phyloP scores from a whole-genome alignment of 108 stramenopile genomes.

The Nitzschia sp. region DNA sequence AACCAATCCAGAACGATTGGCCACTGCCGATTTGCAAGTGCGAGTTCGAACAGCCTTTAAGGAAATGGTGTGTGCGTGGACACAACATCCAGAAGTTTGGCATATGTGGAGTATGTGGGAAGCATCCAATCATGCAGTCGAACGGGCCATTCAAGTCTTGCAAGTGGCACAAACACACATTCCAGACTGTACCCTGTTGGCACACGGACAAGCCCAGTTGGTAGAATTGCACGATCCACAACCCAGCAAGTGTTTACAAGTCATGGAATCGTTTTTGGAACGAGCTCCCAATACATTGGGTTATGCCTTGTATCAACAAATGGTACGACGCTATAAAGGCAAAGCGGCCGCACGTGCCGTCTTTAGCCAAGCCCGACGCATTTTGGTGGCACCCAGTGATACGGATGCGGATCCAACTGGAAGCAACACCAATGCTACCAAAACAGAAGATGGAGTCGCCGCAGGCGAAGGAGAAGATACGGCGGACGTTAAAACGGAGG shows the following conservation, averaged over 20 bases:
- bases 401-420: not conserved
- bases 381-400: conserved; percentile 24
- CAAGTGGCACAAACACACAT: conserved; percentile 65
- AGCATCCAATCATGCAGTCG: conserved; percentile 44
- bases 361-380: conserved; percentile 73
- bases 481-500: conserved; percentile 28
- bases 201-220: conserved; percentile 69
- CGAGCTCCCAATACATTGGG: conserved; percentile 72
- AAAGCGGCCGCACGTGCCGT: conserved; percentile 68
- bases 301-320: conserved; percentile 73
- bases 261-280: conserved; percentile 66
- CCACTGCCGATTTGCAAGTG: conserved; percentile 45
- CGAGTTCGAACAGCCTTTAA: conserved; percentile 74
- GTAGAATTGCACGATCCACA: conserved; percentile 51
- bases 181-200: conserved; percentile 74
- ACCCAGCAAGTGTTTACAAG: conserved; percentile 43
- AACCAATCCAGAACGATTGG: conserved; percentile 85
- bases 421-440: not conserved
- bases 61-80: conserved; percentile 76
- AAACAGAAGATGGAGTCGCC: conserved; percentile 30
- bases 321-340: conserved; percentile 77
- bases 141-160: conserved; percentile 65
- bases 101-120: conserved; percentile 91
- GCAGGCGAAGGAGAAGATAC: conserved; percentile 38
- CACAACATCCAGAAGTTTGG: conserved; percentile 85